Conservation (phyloP, 306 rosid species). For the Oemleria cerasiformis region DNA sequence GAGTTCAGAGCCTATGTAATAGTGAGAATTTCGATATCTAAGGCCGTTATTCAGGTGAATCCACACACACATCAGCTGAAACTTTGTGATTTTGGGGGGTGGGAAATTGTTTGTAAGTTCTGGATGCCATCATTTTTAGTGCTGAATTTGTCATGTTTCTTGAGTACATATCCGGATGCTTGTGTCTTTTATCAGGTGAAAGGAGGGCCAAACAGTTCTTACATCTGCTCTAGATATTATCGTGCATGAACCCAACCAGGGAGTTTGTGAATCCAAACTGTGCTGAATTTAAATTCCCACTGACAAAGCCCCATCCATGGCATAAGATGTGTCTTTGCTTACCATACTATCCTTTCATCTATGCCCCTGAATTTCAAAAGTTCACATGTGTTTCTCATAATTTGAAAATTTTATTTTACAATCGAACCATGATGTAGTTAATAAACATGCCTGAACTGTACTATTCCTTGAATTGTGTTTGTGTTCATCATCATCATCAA, state of each 20-base stretch:
- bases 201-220: too few species aligned
- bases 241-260: conserved; percentile 78
- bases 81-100: conserved; percentile 97
- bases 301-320: conserved; percentile 99
- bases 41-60: conserved; percentile 64
- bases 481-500: too few species aligned
- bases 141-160: conserved; percentile 17
- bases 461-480: too few species aligned
- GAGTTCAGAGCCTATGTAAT: neutral
- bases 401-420: too few species aligned
- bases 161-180: too few species aligned
- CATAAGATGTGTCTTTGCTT: conserved; percentile 67
- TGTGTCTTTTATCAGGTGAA: too few species aligned
- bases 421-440: too few species aligned
- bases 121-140: conserved; percentile 22
- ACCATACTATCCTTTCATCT: too few species aligned
- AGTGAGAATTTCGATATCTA: neutral
- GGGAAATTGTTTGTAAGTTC: conserved; percentile 88
- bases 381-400: too few species aligned
- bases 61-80: conserved; percentile 98
- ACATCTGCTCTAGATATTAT: too few species aligned
- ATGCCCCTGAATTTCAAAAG: too few species aligned
- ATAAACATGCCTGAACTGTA: too few species aligned
- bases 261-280: conserved; percentile 99
- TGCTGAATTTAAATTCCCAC: conserved; percentile 95